Conservation (phyloP, 2,329 filamentous ascomycete species). For the Periconia digitata region DNA sequence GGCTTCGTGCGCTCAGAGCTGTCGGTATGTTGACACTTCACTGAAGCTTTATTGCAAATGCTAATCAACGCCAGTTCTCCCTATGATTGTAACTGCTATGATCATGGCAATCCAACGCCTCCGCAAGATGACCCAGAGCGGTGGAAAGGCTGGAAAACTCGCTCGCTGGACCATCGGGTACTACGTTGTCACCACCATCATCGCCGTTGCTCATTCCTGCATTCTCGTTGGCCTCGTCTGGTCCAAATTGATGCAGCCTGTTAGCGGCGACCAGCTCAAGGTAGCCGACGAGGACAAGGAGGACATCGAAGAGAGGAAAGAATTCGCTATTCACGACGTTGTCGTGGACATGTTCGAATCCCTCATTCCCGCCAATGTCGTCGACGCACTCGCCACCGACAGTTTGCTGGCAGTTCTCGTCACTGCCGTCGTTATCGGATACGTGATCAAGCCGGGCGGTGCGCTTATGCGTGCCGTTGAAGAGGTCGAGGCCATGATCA, state of each 20-base stretch:
- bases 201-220: conserved; percentile 53
- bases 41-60: background rate
- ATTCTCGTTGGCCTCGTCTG: conserved; percentile 53
- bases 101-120: conserved; percentile 55
- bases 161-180: conserved; percentile 55
- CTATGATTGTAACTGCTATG: conserved; percentile 56
- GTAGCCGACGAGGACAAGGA: conserved; percentile 36
- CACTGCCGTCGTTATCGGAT: conserved; percentile 51
- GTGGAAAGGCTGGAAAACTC: conserved; percentile 45
- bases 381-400: conserved; percentile 51
- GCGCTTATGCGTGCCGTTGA: conserved; percentile 48
- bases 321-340: conserved; percentile 44
- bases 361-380: conserved; percentile 53
- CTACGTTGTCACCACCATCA: conserved; percentile 53
- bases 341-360: conserved; percentile 54
- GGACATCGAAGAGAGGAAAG: conserved; percentile 37
- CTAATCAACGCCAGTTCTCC: conserved; percentile 27
- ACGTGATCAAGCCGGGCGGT: conserved; percentile 47
- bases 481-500: conserved; percentile 54
- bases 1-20: conserved; percentile 53
- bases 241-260: conserved; percentile 48
- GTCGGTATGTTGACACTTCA: conserved; percentile 43
- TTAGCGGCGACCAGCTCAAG: conserved; percentile 36
- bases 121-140: conserved; percentile 49
- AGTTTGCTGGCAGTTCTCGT: conserved; percentile 53